A percentile compares a stretch with the other conserved stretches of the same genome.
phyloP scores from a whole-genome alignment of 805 yeast species.

The Starmera caribaea region DNA sequence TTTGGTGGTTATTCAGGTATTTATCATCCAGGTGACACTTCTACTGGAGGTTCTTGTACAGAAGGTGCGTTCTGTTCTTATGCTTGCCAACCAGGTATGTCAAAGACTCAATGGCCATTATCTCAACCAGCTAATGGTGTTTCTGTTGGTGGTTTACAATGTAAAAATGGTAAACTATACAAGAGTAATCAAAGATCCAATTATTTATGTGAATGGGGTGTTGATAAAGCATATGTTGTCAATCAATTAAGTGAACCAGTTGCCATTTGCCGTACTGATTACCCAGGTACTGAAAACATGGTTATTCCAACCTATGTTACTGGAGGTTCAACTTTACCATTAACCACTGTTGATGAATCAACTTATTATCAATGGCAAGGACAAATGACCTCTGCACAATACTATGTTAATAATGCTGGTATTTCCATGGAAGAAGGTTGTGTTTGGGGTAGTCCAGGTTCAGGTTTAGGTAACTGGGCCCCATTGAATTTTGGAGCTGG shows the following conservation, averaged over 20 bases:
- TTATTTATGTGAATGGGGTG: constrained; percentile 85
- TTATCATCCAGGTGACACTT: constrained; percentile 42
- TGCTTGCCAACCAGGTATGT: constrained; percentile 98
- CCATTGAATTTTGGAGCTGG: constrained; percentile 95
- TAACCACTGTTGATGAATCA: constrained; percentile 74
- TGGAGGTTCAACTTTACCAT: constrained; percentile 55
- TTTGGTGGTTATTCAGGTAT: constrained; percentile 83
- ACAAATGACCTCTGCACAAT: constrained; percentile 82
- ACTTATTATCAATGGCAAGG: constrained; percentile 79
- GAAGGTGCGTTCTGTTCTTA: constrained; percentile 95
- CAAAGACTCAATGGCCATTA: constrained; percentile 96
- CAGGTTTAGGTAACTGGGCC: constrained; percentile 96
- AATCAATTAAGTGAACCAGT: constrained; percentile 55
- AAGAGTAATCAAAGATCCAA: constrained; percentile 59
- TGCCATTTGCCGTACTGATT: constrained; percentile 95
- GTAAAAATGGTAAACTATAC: constrained; percentile 80
- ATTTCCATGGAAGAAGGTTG: constrained; percentile 86
- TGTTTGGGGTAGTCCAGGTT: constrained; percentile 77
- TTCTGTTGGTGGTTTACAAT: constrained; percentile 86
- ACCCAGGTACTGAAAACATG: constrained; percentile 99
- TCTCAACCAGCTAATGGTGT: constrained; percentile 82
- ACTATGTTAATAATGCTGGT: constrained; percentile 96
- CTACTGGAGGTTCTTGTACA: constrained; percentile 54
- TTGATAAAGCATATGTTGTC: constrained; percentile 55
- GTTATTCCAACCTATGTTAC: constrained; percentile 79